phyloP scores from a whole-genome alignment of 2,329 filamentous ascomycete species.

The Penicillium concentricum region DNA sequence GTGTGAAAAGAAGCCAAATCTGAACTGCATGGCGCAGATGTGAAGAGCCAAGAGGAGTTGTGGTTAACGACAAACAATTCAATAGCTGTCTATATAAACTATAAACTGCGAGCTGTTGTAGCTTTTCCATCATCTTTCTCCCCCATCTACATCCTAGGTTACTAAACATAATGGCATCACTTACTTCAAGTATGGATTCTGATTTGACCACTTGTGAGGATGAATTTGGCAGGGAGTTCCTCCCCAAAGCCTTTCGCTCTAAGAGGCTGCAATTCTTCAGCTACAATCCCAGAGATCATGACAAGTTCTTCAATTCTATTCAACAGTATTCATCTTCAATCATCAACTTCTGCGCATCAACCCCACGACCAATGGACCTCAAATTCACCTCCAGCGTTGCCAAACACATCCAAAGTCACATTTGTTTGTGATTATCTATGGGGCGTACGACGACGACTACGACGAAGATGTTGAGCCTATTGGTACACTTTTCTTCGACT shows the following conservation, averaged over 20 bases:
- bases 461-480: fast-evolving
- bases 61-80: neutral
- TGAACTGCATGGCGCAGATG: neutral
- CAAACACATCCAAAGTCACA: neutral
- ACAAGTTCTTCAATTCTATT: neutral
- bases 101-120: neutral
- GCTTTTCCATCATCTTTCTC: neutral
- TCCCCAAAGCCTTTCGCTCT: fast-evolving
- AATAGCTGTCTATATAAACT: neutral
- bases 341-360: neutral
- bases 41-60: neutral
- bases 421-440: neutral
- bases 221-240: fast-evolving
- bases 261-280: neutral
- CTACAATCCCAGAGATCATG: neutral
- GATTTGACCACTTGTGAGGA: too few species aligned
- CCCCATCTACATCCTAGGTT: neutral
- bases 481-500: neutral
- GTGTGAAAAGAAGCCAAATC: neutral
- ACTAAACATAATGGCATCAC: neutral
- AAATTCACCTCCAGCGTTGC: neutral
- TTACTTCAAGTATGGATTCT: neutral
- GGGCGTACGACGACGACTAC: fast-evolving
- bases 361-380: neutral
- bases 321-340: neutral